Base-by-base conservation (phyloP, 2,329 filamentous ascomycete species). In the Penicillium sp. region DNA sequence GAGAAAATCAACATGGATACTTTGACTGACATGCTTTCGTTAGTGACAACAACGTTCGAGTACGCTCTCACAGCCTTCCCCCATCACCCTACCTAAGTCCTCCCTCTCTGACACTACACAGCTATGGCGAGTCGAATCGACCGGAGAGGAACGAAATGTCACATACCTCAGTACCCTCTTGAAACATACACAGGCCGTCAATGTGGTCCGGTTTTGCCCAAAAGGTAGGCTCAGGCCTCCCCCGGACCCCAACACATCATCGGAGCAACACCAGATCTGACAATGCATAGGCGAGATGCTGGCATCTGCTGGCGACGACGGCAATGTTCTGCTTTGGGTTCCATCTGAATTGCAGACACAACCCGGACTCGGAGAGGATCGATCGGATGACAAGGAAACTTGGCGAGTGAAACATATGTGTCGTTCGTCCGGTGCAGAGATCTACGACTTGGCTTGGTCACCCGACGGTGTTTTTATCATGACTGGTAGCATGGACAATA, bases 371-470 rank as follows among this genome's bases (percentile, higher is more conserved):
- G 92, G 92, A 60, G 90, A 92, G 67, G 92, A 97, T 65, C 86
- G 85, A 45, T 82, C 88, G 51, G 94, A 97, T 66, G 94, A 99
- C 72, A 96, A 96, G 75, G 94, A 99, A 76, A 90, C 90, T 63
- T 99, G 94, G 94, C 84, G 93, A 58, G 89, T 93, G 59, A 97
- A 96, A 77, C 91, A 96, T 72, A 97, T 97, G 94, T 97, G 92
- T 75, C 87, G 94, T 58, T 96, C 92, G 42, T 91, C 90, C 2
- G 93, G 92, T 31, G 91, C 92, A 10, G 94, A 99, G 74, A 97
- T 99, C 63, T 99, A 99, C 76, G 94, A 99, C 74, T 79, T 99
- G 53, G 94, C 94, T 47, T 99, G 94, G 95, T 97, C 94, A 45
- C 95, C 95, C n/a, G 94, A 99, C 74, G 92, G 90, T 34, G 81